Evolutionary conservation across 2,329 filamentous ascomycete genomes (phyloP).

Genomic region (Pseudogymnoascus destructans): DNA sequence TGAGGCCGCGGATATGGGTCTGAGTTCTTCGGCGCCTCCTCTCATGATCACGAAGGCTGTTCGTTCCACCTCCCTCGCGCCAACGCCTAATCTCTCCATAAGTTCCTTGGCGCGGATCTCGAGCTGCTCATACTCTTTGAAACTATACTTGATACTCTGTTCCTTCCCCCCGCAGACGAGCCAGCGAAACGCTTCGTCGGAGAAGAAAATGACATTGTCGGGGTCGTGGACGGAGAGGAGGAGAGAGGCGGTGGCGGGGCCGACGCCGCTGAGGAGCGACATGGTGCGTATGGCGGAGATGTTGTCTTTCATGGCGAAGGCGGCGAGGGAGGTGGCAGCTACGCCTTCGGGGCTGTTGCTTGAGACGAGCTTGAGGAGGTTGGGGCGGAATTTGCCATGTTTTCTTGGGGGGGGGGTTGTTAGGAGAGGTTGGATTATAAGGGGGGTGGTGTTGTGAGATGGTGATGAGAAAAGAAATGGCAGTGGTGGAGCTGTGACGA

Average conservation of each 20-base stretch:
- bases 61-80: constrained; percentile 52
- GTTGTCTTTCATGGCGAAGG: constrained; percentile 16
- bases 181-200: constrained; percentile 68
- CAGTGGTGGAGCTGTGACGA: neutral
- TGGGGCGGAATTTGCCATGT: constrained; percentile 52
- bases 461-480: neutral
- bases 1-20: neutral
- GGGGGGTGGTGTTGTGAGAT: neutral
- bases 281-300: constrained; percentile 39
- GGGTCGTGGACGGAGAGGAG: constrained; percentile 54
- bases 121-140: constrained; percentile 53
- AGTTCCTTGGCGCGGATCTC: constrained; percentile 32
- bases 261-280: constrained; percentile 54
- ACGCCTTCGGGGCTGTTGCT: constrained; percentile 44
- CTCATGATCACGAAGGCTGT: constrained; percentile 55
- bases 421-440: neutral
- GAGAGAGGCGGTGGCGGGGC: constrained; percentile 66
- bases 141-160: constrained; percentile 51
- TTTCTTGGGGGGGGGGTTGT: constrained; percentile 14
- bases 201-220: constrained; percentile 55
- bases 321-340: constrained; percentile 33
- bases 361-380: constrained; percentile 44
- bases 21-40: neutral
- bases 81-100: constrained; percentile 36
- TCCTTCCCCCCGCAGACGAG: constrained; percentile 41